Evolutionary conservation across 768 basidiomycete genomes (phyloP).

Genomic region (Pulveroboletus sp.): DNA sequence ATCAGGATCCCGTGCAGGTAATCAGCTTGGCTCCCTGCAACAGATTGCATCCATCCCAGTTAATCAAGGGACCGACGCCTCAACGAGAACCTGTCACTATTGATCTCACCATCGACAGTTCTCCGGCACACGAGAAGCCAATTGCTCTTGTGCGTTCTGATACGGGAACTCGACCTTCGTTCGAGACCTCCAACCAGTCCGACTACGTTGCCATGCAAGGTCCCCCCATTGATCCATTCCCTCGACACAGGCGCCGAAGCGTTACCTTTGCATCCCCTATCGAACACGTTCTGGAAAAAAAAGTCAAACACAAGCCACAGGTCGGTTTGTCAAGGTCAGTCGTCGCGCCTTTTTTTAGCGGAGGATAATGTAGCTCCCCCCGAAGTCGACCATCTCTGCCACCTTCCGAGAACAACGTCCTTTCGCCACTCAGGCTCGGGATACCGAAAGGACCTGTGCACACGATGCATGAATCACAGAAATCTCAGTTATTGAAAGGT

Average conservation of each 20-base stretch:
- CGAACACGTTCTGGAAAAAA: slow-evolving; percentile 10
- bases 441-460: not conserved
- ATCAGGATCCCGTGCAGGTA: slow-evolving; percentile 10
- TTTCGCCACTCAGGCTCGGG: slow-evolving; percentile 19
- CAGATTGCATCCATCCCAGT: not conserved
- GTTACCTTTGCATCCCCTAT: slow-evolving; percentile 32
- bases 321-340: slow-evolving; percentile 9
- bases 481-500: slow-evolving; percentile 7
- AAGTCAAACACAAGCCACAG: not conserved
- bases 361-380: not conserved
- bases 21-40: not conserved
- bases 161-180: not conserved
- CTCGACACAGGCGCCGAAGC: slow-evolving; percentile 16
- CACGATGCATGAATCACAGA: not conserved
- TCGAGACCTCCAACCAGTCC: not conserved
- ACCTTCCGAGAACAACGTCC: slow-evolving; percentile 6
- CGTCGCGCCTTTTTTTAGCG: not conserved
- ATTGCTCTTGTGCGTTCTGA: not conserved
- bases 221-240: not conserved
- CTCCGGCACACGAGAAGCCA: slow-evolving; percentile 17
- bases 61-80: slow-evolving; percentile 13
- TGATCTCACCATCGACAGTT: slow-evolving; percentile 41
- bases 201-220: not conserved
- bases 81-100: slow-evolving; percentile 33
- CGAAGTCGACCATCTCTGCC: slow-evolving; percentile 1